Percentiles rank a stretch among this genome's conserved stretches.
These are phyloP conservation scores for Cladorrhinum sp. DNA, from an alignment of 2,329 filamentous ascomycete species.

Conservation along the genomic window DNA sequence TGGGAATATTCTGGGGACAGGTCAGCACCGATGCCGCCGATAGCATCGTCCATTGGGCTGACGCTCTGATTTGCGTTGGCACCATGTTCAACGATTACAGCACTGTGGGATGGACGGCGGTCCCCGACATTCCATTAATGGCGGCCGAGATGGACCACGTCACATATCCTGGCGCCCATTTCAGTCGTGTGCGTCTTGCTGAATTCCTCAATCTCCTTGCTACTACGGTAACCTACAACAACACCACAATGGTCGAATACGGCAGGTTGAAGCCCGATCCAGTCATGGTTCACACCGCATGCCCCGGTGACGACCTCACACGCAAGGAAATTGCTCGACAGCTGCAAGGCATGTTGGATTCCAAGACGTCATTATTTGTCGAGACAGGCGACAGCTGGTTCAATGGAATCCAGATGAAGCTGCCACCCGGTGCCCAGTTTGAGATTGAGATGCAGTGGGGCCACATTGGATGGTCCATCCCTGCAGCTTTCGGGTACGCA, in stretches of 20 bases:
- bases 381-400: slow-evolving; percentile 32
- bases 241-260: slow-evolving; percentile 30
- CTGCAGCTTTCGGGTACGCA: slow-evolving; percentile 29
- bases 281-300: slow-evolving; percentile 7
- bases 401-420: slow-evolving; percentile 29
- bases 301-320: slow-evolving; percentile 21
- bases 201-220: slow-evolving; percentile 28
- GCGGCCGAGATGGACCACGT: slow-evolving; percentile 30
- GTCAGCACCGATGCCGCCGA: slow-evolving; percentile 29
- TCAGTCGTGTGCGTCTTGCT: slow-evolving; percentile 28
- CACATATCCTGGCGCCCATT: slow-evolving; percentile 28
- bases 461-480: slow-evolving; percentile 31
- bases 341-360: slow-evolving; percentile 25
- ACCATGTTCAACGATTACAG: slow-evolving; percentile 31
- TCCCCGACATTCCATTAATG: slow-evolving; percentile 29
- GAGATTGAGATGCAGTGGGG: slow-evolving; percentile 34
- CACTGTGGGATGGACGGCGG: slow-evolving; percentile 31
- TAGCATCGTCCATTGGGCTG: slow-evolving; percentile 30
- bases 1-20: slow-evolving; percentile 30
- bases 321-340: slow-evolving; percentile 29
- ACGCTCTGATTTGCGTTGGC: slow-evolving; percentile 29
- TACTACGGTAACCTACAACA: slow-evolving; percentile 24
- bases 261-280: slow-evolving; percentile 27
- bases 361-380: slow-evolving; percentile 27
- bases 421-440: slow-evolving; percentile 28